Percentiles rank a stretch among this genome's conserved stretches.
phyloP scores from a whole-genome alignment of 2,329 filamentous ascomycete species.

The Epicoccum sorghinum region DNA sequence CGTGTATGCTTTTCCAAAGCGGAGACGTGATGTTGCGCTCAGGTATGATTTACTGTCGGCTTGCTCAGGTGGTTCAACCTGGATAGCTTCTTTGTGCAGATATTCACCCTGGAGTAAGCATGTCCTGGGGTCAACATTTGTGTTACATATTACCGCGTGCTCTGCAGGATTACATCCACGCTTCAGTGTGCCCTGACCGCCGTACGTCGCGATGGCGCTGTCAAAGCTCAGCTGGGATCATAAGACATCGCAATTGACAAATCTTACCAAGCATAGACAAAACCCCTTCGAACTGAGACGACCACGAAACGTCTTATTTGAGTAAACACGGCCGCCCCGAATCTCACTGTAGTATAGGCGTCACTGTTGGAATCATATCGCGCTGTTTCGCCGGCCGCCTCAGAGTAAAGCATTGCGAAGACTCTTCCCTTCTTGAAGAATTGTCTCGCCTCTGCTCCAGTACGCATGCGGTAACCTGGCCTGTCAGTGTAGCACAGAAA shows the following conservation, averaged over 20 bases:
- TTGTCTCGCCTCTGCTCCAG: conserved; percentile 6
- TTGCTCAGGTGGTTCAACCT: conserved; percentile 31
- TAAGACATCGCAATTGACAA: neutral
- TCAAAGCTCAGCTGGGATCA: neutral
- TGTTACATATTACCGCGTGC: conserved; percentile 48
- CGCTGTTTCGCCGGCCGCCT: conserved; percentile 17
- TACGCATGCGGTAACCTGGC: conserved; percentile 30
- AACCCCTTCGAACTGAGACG: conserved; percentile 20
- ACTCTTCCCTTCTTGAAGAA: conserved; percentile 32
- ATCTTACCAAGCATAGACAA: conserved; percentile 32
- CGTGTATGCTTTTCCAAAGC: conserved; percentile 44
- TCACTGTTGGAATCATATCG: neutral
- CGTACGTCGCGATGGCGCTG: conserved; percentile 52
- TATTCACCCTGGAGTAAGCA: conserved; percentile 1
- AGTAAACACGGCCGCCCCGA: conserved; percentile 19
- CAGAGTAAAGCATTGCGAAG: conserved; percentile 29
- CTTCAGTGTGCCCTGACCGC: conserved; percentile 45
- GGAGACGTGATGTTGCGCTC: conserved; percentile 44
- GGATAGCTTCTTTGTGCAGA: conserved; percentile 44
- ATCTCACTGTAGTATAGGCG: conserved; percentile 22
- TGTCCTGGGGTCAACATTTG: conserved; percentile 10
- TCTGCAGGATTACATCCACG: conserved; percentile 41
- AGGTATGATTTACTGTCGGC: neutral
- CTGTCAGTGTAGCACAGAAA: neutral
- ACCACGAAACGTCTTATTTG: conserved; percentile 40